Percentiles rank a stretch among this genome's conserved stretches.
phyloP scores from a whole-genome alignment of 495 filamentous ascomycete species.

The Schizothecium vesticola region DNA sequence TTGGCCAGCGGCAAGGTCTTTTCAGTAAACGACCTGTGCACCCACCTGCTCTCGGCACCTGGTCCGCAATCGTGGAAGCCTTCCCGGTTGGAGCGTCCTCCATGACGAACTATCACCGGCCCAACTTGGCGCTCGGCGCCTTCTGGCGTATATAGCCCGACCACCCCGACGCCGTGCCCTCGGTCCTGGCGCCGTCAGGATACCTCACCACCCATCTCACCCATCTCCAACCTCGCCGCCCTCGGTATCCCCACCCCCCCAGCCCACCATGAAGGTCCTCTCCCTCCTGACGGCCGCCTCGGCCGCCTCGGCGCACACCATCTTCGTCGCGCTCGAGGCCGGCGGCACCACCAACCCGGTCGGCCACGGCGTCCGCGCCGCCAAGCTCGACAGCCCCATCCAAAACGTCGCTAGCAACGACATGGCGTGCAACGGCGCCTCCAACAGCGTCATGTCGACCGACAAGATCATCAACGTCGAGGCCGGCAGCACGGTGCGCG shows the following conservation, averaged over 20 bases:
- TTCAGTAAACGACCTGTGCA: background rate
- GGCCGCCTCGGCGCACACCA: conserved; percentile 48
- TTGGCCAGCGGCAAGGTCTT: conserved; percentile 5
- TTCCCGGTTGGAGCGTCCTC: conserved; percentile 2
- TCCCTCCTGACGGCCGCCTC: conserved; percentile 28
- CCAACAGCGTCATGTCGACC: conserved; percentile 46
- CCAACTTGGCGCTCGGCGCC: background rate
- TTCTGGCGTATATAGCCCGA: background rate
- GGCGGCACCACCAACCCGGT: conserved; percentile 32
- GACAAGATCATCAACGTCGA: conserved; percentile 42
- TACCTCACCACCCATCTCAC: background rate
- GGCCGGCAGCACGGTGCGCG: conserved; percentile 45
- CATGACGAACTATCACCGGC: background rate
- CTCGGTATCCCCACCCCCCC: background rate
- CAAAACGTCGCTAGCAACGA: conserved; percentile 45
- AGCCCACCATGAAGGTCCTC: conserved; percentile 23
- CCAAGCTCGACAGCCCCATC: conserved; percentile 46
- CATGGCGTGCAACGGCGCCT: conserved; percentile 52
- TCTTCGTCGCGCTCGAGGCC: conserved; percentile 48
- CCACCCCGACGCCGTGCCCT: background rate
- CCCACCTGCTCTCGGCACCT: conserved; percentile 4
- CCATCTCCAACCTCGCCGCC: background rate
- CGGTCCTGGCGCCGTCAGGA: background rate
- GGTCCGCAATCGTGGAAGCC: conserved; percentile 3
- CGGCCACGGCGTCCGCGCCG: conserved; percentile 34